Base-by-base conservation (phyloP, 73 alveolate species). In the Symbiodinium natans region DNA sequence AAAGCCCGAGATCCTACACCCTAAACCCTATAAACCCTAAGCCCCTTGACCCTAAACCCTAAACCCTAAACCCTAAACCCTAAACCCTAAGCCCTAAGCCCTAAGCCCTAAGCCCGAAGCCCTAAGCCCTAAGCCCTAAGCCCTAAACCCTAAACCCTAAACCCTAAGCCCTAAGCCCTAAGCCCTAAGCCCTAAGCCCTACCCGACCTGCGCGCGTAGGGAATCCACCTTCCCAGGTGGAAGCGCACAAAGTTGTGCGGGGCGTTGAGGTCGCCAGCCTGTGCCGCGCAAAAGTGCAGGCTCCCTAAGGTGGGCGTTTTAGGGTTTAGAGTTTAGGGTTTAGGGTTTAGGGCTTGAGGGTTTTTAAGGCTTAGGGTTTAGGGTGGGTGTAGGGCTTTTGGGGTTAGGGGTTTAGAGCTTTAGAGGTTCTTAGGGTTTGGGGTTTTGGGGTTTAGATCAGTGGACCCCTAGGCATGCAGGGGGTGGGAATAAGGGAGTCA, bases 181-280 rank as follows among this genome's bases (percentile, higher is more conserved):
- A 39, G 59, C 0, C 5, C 0, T 31, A 39, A 1, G 43, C 21
- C 38, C 17, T 23, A 80, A 6, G 86, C 15, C 21, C 39, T 71
- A 33, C 41, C 15, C 31, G 39, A 25, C 95, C 43, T 83, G 87
- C 63, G 17, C 41, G 41, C 38, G 48, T 83, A 40, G 80, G 41
- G 41, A 48, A 89, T 89, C 98, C 98, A 92, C 33, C 27, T 33
- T 29, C 83, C 98, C 75, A 92, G 42, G 59, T 75, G 38, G 41
- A 92, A 92, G 27, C 98, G 98, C 59, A 92, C 90, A 68, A 92
- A 92, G 98, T 92, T 92, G 82, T 92, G 98, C 6, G 98, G 98
- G 1, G 98, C 98, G 11, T 92, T 92, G 42, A 92, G 98, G 31
- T 92, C 98, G 39, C 98, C 98, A 40, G 98, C 83, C 98, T 92